Base-by-base conservation (phyloP, 352 stramenopile species). In the Achlya hypogyna region DNA sequence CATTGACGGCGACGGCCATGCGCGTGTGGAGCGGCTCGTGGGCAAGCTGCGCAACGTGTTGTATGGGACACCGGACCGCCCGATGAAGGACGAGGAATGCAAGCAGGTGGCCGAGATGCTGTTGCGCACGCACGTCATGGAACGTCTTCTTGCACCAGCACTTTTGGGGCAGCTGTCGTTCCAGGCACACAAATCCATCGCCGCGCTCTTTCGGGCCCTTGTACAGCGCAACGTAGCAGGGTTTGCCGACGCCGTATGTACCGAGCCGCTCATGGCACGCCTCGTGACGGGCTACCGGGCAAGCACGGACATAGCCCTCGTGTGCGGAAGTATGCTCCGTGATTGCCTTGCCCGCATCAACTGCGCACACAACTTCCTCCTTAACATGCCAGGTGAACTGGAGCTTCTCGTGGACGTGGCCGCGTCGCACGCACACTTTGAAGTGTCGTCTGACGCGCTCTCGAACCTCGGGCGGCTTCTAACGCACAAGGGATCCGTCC, bases 401-500 rank as follows among this genome's bases (percentile, higher is more conserved):
- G 79, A 84, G 38, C 75, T 78, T 40, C 69, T 93, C 8, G 78
- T 93, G 52, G 76, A 82, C 54, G 76, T 89, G 27, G 86, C 82
- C n/a, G 81, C 78, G 63, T 87, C 77, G 51, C 89, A 93, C 65
- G 69, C 69, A 52, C 90, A 93, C 64, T 93, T 93, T 69, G 84
- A 93, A 70, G 86, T 93, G 29, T 88, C 84, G 14, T 79, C 82
- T n/a, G 84, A 91, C 67, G 84, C 84, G 31, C 82, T 91, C 47
- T 80, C 82, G 45, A 93, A 91, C 72, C 87, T 93, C 28, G 84
- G 75, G 32, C 80, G 81, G 6, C 65, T 90, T 32, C 69, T 93
- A 10, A 85, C 78, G 54, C 74, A 76, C 43, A 81, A 91, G 74
- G 86, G 87, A 69, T 88, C 78, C 14, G 72, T 82, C 35, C 54